Evolutionary conservation across 495 filamentous ascomycete genomes (phyloP), one percentile per base, ranked within the genome.

Genomic region (Penicillium nucicola): DNA sequence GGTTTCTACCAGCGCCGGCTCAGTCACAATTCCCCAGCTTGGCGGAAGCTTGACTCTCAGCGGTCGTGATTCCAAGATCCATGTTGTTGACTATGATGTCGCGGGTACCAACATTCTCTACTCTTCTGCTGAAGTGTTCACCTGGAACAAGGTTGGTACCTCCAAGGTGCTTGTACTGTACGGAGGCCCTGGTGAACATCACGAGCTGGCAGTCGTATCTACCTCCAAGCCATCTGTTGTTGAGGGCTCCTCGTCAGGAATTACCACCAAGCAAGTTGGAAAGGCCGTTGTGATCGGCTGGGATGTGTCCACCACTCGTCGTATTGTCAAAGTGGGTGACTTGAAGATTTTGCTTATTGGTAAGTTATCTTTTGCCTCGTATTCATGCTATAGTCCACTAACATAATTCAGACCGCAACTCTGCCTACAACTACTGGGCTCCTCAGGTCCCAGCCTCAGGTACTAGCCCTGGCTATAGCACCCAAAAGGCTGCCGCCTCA

Each of bases 401-500:
- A 56, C n/a, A 4, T 33, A 15, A 4, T 10, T 10, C 49, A 72
- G 83, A 86, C 56, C 78, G 86, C n/a, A 84, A 87, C 64, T 70
- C 78, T n/a, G 86, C 84, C 0, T 89, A 89, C 67, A 82, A 87
- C 56, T 88, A 85, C 74, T 90, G 86, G 87, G 76, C 79, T 11
- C 78, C 84, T 2, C 71, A 86, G 50, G 60, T 84, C 10, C 66
- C 66, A 1, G 55, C 52, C 44, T 52, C 33, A n/a, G 66, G 55
- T n/a, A 65, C 39, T 12, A 55, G 51, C 14, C 65, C 71, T 17
- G 68, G 65, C 4, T 77, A 62, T 39, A 68, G 63, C 39, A 72
- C 62, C n/a, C 43, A 67, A 55, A 62, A 73, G 33, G 60, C 55
- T 2, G 66, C 71, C 37, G 69, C 68, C 14, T 71, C 70, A 0